These are phyloP conservation scores for Phlebiopsis flavidoalba DNA, from an alignment of 768 basidiomycete species.

Conservation along the genomic window DNA sequence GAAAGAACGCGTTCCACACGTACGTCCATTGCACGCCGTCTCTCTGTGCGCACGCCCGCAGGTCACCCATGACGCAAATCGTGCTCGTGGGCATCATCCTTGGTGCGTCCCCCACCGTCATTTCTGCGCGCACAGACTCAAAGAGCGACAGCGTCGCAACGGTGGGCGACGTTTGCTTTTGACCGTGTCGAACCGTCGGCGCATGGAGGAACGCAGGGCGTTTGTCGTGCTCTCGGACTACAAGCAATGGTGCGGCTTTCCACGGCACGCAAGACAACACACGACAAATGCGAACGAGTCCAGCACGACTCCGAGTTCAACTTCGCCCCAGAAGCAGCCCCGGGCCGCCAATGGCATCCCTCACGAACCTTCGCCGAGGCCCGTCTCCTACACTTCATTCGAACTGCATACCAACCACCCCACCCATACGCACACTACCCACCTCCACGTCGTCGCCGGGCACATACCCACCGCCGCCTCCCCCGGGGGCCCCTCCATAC, in stretches of 20 bases:
- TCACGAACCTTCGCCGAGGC: neutral
- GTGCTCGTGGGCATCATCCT: conserved; percentile 30
- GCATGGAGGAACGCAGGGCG: too few relatives aligned
- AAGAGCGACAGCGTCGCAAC: too few relatives aligned
- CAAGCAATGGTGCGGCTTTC: too few relatives aligned
- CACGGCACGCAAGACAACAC: neutral
- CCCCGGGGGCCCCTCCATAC: neutral
- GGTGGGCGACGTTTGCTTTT: too few relatives aligned
- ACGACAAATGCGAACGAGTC: neutral
- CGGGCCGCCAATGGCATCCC: neutral
- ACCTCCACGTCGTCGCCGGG: conserved; percentile 2
- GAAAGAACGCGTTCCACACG: conserved; percentile 24
- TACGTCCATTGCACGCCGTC: conserved; percentile 12
- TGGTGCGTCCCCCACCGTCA: conserved; percentile 17
- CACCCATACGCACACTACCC: conserved; percentile 3
- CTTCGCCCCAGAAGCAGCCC: neutral
- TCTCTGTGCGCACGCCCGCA: conserved; percentile 1
- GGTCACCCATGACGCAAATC: conserved; percentile 29
- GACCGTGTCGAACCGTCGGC: too few relatives aligned
- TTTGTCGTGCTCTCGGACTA: too few relatives aligned
- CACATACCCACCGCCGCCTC: neutral
- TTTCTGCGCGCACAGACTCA: neutral
- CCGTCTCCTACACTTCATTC: neutral
- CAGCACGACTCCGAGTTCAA: too few relatives aligned
- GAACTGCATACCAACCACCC: neutral